These are phyloP conservation scores for Butyriboletus loyo DNA, from an alignment of 768 basidiomycete species.

Conservation along the genomic window DNA sequence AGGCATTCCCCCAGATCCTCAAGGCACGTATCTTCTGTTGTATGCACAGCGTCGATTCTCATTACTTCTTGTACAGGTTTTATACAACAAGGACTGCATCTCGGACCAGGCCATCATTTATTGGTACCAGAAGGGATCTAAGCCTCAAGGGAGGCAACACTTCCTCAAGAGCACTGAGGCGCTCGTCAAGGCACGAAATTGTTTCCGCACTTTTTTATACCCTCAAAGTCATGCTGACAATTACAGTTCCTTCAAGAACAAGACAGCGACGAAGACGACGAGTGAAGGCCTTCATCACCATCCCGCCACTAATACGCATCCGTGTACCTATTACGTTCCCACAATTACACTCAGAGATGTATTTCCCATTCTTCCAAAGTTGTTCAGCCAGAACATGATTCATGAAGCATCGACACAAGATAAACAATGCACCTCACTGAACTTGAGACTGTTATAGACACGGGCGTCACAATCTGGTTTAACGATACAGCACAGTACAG, in stretches of 20 bases:
- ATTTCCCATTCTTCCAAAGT: conserved; percentile 2
- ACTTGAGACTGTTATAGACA: background rate
- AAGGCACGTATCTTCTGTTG: conserved; percentile 50
- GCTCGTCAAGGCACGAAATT: conserved; percentile 72
- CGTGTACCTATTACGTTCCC: conserved; percentile 17
- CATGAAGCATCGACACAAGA: background rate
- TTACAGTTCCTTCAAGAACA: conserved; percentile 86
- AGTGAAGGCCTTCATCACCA: conserved; percentile 10
- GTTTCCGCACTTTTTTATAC: background rate
- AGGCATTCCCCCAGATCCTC: conserved; percentile 91
- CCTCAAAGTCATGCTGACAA: conserved; percentile 40
- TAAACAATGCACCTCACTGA: background rate
- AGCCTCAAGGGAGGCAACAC: conserved; percentile 91
- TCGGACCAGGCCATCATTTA: conserved; percentile 96
- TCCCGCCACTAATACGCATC: conserved; percentile 1
- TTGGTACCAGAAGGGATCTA: conserved; percentile 97
- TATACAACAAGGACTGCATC: conserved; percentile 95
- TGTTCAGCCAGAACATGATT: background rate
- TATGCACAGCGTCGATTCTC: conserved; percentile 1
- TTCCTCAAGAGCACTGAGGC: conserved; percentile 87
- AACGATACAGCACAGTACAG: conserved; percentile 1
- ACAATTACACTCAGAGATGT: conserved; percentile 16
- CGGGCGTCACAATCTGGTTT: background rate
- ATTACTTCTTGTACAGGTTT: conserved; percentile 51
- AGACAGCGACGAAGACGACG: conserved; percentile 62